Conservation (phyloP, 805 yeast genomes). For the Ascoidea tarda region DNA sequence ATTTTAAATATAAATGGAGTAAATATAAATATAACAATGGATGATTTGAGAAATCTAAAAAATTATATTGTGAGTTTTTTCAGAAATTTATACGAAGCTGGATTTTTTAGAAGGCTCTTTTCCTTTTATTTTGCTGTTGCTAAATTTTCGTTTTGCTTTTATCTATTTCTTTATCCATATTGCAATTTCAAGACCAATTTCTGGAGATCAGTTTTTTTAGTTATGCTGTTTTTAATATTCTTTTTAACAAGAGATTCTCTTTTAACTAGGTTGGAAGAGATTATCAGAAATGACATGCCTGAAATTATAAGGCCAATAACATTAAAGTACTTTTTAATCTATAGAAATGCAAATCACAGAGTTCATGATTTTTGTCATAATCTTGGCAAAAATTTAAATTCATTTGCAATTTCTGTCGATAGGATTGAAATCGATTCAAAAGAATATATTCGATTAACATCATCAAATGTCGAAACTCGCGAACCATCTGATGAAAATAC, state of each 20-base stretch:
- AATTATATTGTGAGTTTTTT: no score
- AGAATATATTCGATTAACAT: neutral
- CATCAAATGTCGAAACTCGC: neutral
- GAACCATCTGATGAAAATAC: neutral
- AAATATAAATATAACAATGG: neutral
- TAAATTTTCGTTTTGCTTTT: neutral
- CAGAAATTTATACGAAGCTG: neutral
- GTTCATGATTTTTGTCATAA: neutral
- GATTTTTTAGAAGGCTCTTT: neutral
- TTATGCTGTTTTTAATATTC: no score
- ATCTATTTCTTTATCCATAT: neutral
- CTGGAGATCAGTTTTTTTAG: neutral
- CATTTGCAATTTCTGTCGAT: neutral
- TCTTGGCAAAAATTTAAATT: neutral
- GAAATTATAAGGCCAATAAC: neutral
- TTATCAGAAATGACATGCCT: neutral
- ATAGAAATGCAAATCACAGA: neutral
- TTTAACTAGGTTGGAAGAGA: neutral
- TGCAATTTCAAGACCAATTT: neutral
- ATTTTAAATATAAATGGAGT: neutral
- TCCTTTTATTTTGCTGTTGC: neutral
- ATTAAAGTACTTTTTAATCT: no score
- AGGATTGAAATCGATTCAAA: neutral
- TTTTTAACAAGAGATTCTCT: neutral
- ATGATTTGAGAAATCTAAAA: neutral